These are phyloP conservation scores for Astrocystis sublimbata DNA, from an alignment of 495 filamentous ascomycete genomes.

Conservation along the genomic window DNA sequence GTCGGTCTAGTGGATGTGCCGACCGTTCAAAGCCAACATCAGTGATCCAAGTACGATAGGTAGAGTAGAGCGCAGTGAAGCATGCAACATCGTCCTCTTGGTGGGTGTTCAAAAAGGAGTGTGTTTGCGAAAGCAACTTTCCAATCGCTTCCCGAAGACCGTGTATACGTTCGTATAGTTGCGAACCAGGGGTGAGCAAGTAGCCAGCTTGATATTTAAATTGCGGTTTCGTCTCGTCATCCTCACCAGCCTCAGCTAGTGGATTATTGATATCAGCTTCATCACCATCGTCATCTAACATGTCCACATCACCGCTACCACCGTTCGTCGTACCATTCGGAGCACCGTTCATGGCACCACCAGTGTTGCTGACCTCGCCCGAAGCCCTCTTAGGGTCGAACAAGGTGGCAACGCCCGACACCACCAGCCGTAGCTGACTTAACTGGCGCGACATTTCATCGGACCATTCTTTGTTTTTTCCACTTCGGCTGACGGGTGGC, in stretches of 20 bases:
- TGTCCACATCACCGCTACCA: slow-evolving; percentile 43
- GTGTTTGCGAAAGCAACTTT: slow-evolving; percentile 76
- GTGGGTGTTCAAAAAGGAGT: slow-evolving; percentile 76
- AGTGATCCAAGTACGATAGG: slow-evolving; percentile 95
- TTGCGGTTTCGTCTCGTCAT: slow-evolving; percentile 76
- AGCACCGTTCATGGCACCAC: not conserved
- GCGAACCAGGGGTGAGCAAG: slow-evolving; percentile 60
- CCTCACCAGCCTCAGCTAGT: slow-evolving; percentile 69
- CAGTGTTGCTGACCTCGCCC: slow-evolving; percentile 35
- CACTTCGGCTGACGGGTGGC: slow-evolving; percentile 86
- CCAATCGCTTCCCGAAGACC: slow-evolving; percentile 76
- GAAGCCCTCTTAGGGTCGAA: slow-evolving; percentile 79
- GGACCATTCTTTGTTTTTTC: slow-evolving; percentile 97
- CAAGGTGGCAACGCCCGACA: slow-evolving; percentile 84
- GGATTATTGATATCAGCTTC: slow-evolving; percentile 59
- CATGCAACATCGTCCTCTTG: slow-evolving; percentile 96
- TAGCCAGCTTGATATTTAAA: slow-evolving; percentile 89
- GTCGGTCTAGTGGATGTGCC: slow-evolving; percentile 87
- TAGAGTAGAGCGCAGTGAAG: slow-evolving; percentile 88
- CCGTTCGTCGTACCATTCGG: slow-evolving; percentile 41
- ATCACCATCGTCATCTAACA: slow-evolving; percentile 50
- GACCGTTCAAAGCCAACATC: slow-evolving; percentile 96
- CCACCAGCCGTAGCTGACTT: slow-evolving; percentile 76
- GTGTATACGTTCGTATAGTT: slow-evolving; percentile 75
- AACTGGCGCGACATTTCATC: slow-evolving; percentile 92